Conservation (phyloP, 2,329 filamentous ascomycete species). For the Fusarium odoratissimum region DNA sequence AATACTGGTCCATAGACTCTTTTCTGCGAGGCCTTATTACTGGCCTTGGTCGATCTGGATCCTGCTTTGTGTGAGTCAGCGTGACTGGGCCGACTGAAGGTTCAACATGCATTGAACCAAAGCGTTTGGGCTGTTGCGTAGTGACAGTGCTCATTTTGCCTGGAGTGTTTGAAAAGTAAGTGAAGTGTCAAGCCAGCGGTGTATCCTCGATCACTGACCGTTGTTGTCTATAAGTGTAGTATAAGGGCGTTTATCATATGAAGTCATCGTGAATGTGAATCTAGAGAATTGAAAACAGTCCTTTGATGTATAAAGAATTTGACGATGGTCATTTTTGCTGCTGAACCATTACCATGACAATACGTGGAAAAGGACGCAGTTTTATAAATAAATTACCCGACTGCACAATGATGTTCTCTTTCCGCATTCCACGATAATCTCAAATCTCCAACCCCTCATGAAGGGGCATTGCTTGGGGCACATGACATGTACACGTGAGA, state of each 20-base stretch:
- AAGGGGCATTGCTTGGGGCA: neutral
- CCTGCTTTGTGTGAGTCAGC: neutral
- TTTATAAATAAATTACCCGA: neutral
- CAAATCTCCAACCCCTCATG: neutral
- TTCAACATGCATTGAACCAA: neutral
- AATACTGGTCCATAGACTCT: neutral
- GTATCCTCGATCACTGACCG: neutral
- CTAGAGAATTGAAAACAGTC: neutral
- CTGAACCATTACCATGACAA: rapidly evolving
- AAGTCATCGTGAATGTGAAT: neutral
- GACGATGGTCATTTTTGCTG: neutral
- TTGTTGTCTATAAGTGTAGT: neutral
- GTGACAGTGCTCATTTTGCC: neutral
- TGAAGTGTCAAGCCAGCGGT: neutral
- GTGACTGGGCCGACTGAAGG: neutral
- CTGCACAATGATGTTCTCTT: neutral
- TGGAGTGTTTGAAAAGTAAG: neutral
- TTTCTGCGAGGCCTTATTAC: neutral
- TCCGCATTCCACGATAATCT: neutral
- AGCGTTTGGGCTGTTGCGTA: rapidly evolving
- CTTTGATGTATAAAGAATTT: rapidly evolving
- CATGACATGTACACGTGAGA: neutral
- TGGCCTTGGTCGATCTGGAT: neutral
- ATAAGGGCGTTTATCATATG: neutral
- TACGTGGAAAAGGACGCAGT: rapidly evolving